These are phyloP conservation scores for Hericium erinaceus DNA, from an alignment of 768 basidiomycete species.

Conservation along the genomic window DNA sequence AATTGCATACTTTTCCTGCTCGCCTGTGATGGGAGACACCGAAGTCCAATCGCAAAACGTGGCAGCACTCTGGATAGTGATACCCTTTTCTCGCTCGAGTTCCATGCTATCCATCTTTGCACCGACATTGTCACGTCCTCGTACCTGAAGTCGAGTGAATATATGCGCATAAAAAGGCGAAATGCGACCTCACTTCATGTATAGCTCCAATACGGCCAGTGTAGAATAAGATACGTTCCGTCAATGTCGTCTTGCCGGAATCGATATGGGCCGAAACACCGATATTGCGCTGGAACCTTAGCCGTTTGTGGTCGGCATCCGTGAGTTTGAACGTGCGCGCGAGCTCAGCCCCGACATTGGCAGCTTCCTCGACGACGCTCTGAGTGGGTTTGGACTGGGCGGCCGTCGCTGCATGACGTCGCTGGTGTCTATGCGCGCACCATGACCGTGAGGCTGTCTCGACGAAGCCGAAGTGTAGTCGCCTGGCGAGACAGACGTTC, in stretches of 20 bases:
- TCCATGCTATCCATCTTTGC: slow-evolving; percentile 99
- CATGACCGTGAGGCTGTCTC: not conserved
- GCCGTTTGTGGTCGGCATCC: slow-evolving; percentile 53
- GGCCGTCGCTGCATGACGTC: slow-evolving; percentile 4
- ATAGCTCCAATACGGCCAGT: slow-evolving; percentile 93
- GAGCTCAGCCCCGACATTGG: not conserved
- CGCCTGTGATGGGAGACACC: slow-evolving; percentile 45
- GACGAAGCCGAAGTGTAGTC: no score
- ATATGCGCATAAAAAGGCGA: slow-evolving; percentile 2
- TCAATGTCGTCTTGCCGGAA: slow-evolving; percentile 96
- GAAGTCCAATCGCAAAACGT: slow-evolving; percentile 97
- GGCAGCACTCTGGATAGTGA: slow-evolving; percentile 97
- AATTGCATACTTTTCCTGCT: slow-evolving; percentile 78
- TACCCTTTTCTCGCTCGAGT: slow-evolving; percentile 95
- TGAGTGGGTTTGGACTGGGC: not conserved
- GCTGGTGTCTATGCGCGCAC: not conserved
- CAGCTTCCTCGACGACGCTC: not conserved
- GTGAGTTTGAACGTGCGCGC: slow-evolving; percentile 31
- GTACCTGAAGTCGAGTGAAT: slow-evolving; percentile 43
- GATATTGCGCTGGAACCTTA: slow-evolving; percentile 83
- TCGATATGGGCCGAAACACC: slow-evolving; percentile 95
- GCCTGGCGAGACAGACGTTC: no score
- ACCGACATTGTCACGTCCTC: slow-evolving; percentile 91
- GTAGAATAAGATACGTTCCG: slow-evolving; percentile 92
- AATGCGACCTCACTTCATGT: slow-evolving; percentile 61